Evolutionary conservation across 139 green algal species (phyloP).

Genomic region (Diplosphaera chodatii): DNA sequence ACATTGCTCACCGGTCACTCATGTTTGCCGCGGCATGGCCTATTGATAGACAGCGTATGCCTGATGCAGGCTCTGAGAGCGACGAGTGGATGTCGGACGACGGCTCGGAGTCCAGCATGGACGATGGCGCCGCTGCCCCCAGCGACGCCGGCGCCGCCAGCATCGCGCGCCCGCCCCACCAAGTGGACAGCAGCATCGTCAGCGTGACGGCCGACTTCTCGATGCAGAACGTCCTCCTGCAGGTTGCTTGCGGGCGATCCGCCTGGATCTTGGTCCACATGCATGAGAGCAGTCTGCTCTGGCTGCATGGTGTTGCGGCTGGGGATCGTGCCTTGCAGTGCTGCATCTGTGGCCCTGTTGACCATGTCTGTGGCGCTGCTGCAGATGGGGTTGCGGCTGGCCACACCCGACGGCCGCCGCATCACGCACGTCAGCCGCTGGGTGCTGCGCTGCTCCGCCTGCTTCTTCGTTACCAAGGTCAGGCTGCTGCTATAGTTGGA

Average conservation of each 20-base stretch:
- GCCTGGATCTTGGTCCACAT: too few relatives aligned
- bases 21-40: too few relatives aligned
- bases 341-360: too few relatives aligned
- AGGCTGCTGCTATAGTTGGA: too few relatives aligned
- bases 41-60: too few relatives aligned
- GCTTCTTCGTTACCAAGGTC: constrained; percentile 62
- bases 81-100: neutral
- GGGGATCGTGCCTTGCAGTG: too few relatives aligned
- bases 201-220: constrained; percentile 87
- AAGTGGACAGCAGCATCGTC: constrained; percentile 38
- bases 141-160: neutral
- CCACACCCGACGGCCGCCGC: constrained; percentile 66
- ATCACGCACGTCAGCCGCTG: constrained; percentile 62
- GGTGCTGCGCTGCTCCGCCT: constrained; percentile 83
- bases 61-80: neutral
- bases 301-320: too few relatives aligned
- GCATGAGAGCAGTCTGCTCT: too few relatives aligned
- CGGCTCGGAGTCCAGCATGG: constrained; percentile 1
- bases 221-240: constrained; percentile 91
- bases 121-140: constrained; percentile 9
- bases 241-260: neutral
- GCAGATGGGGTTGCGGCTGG: constrained; percentile 82
- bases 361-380: too few relatives aligned
- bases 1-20: too few relatives aligned
- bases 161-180: neutral